Evolutionary conservation across 768 basidiomycete species (phyloP).

Genomic region (Lactarius quietus): DNA sequence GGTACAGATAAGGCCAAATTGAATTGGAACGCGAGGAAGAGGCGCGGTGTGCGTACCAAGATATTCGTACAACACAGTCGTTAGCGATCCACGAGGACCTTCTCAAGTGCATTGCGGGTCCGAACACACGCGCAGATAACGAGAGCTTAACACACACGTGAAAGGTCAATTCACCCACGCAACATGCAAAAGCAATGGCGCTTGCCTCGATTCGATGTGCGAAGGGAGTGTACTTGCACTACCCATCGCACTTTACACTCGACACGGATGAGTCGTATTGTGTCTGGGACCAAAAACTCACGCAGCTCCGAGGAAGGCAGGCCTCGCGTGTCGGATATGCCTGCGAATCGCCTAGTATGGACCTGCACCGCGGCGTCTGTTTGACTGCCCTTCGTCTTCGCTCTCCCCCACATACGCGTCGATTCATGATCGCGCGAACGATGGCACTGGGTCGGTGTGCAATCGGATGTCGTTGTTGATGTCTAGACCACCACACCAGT

Average conservation of each 20-base stretch:
- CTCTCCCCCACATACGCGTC: neutral
- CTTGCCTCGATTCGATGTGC: too few relatives aligned
- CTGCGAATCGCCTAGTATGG: too few relatives aligned
- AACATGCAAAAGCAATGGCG: too few relatives aligned
- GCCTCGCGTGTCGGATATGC: too few relatives aligned
- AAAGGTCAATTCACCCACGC: neutral
- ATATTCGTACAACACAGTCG: slow-evolving; percentile 8
- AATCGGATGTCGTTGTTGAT: neutral
- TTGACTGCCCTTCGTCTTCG: neutral
- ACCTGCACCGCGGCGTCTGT: neutral
- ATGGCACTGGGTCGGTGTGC: neutral
- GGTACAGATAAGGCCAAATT: neutral
- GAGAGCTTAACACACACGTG: too few relatives aligned
- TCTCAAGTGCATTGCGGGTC: slow-evolving; percentile 24
- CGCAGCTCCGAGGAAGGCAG: too few relatives aligned
- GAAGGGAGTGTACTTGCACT: too few relatives aligned
- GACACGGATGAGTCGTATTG: too few relatives aligned
- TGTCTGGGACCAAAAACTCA: too few relatives aligned
- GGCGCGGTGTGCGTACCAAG: neutral
- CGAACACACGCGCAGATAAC: too few relatives aligned
- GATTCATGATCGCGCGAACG: neutral
- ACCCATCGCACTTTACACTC: too few relatives aligned
- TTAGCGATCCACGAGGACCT: slow-evolving; percentile 23
- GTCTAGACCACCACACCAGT: too few relatives aligned
- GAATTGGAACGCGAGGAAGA: neutral